These are phyloP conservation scores for Aureobasidium sp. DNA, from an alignment of 2,329 filamentous ascomycete genomes.

Conservation along the genomic window DNA sequence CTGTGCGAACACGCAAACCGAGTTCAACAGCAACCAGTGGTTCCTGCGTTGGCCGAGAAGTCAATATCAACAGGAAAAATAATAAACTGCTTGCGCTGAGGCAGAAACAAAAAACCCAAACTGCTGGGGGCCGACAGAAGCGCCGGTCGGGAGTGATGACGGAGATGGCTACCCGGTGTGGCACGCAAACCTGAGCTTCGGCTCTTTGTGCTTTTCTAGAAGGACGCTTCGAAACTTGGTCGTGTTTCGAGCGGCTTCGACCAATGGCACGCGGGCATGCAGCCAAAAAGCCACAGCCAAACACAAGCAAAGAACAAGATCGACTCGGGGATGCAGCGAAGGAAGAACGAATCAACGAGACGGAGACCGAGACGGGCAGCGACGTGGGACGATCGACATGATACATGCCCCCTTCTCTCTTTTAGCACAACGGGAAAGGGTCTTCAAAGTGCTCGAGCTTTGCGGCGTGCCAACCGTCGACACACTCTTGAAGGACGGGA, in stretches of 20 bases:
- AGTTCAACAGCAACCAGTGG: neutral
- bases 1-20: neutral
- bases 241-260: neutral
- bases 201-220: conserved; percentile 11
- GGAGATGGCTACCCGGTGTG: neutral
- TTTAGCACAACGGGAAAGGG: conserved; percentile 7
- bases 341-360: neutral
- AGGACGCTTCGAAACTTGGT: conserved; percentile 11
- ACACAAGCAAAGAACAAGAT: conserved; percentile 9
- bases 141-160: conserved; percentile 5
- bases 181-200: conserved; percentile 3
- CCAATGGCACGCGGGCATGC: neutral
- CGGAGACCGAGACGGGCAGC: neutral
- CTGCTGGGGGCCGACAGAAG: conserved; percentile 10
- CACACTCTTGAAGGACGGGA: neutral
- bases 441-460: conserved; percentile 1
- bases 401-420: conserved; percentile 7
- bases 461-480: neutral
- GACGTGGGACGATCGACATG: conserved; percentile 4
- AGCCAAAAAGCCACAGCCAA: conserved; percentile 1
- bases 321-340: neutral
- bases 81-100: neutral
- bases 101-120: neutral
- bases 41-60: conserved; percentile 2
- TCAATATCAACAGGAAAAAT: neutral